Conservation (phyloP, 345 rosid genomes). For the Citrus sinensis region DVS_A1.0 CM039164.1:25173001-25173500, state of each 20-base stretch:
- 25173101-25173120: background rate
- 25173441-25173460: background rate
- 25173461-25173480: background rate
- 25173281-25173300: background rate
- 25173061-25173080: constrained; percentile 75
- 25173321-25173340: background rate
- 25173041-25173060: constrained; percentile 99
- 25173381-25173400: background rate
- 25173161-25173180: background rate
- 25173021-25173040: constrained; percentile 95
- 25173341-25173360: background rate
- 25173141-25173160: background rate
- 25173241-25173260: background rate
- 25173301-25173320: background rate
- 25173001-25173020: constrained; percentile 97
- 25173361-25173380: background rate
- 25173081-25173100: background rate
- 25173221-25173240: background rate
- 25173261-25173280: background rate
- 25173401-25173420: background rate
- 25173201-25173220: background rate
- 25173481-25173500: background rate
- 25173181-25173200: too few relatives aligned
- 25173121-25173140: background rate
- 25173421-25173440: background rate